A percentile compares a stretch with the other conserved stretches of the same genome.
Conservation (phyloP, 2,329 filamentous ascomycete genomes). For the Fusarium incarnatum region DNA sequence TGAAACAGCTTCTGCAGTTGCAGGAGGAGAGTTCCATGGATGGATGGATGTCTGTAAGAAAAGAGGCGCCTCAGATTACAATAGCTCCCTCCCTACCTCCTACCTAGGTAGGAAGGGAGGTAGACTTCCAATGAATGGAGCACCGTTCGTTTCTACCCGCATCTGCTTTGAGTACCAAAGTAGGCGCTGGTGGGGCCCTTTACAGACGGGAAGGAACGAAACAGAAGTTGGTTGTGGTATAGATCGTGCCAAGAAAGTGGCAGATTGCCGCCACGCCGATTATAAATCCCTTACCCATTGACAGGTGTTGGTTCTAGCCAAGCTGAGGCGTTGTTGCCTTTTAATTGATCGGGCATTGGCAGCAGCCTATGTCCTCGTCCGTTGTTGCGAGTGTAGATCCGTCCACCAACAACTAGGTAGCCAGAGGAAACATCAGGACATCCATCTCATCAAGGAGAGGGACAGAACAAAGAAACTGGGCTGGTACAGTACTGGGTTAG, state of each 20-base stretch:
- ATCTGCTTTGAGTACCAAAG: slow-evolving; percentile 1
- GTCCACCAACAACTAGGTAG: neutral
- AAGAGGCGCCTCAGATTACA: slow-evolving; percentile 12
- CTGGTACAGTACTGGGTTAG: neutral
- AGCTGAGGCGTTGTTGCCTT: neutral
- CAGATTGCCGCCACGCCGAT: slow-evolving; percentile 13
- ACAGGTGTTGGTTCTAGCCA: neutral
- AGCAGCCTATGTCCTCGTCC: neutral
- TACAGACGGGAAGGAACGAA: neutral
- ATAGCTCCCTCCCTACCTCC: neutral
- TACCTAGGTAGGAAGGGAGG: neutral
- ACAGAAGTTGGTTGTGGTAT: neutral
- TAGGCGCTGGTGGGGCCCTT: slow-evolving; percentile 24
- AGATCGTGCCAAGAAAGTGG: slow-evolving; percentile 35
- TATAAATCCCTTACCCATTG: neutral
- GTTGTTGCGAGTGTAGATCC: neutral
- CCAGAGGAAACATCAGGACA: neutral
- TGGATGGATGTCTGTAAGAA: neutral
- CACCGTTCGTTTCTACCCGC: neutral
- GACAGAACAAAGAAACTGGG: slow-evolving; percentile 18
- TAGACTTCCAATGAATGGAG: neutral
- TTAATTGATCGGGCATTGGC: neutral
- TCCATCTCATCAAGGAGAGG: neutral
- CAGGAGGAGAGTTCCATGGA: slow-evolving; percentile 26
- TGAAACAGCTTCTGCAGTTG: slow-evolving; percentile 16